Evolutionary conservation across 768 basidiomycete species (phyloP).

Genomic region (Clitopilus passeckerianus): DNA sequence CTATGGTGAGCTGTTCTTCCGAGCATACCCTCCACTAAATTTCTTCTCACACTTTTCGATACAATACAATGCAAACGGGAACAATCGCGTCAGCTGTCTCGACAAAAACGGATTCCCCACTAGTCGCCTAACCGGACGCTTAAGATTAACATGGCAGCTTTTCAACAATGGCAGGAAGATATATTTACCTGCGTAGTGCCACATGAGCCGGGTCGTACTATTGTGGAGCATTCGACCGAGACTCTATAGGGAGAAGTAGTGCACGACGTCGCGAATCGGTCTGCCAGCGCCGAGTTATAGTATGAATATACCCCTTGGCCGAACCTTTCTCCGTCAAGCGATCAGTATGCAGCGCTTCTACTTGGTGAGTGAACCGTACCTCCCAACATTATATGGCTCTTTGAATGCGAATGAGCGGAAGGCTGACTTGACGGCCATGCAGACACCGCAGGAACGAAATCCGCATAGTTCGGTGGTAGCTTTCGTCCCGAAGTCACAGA

Average conservation of each 20-base stretch:
- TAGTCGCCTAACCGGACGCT: neutral
- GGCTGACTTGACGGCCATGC: slow-evolving; percentile 49
- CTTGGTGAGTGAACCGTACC: slow-evolving; percentile 26
- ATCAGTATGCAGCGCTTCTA: neutral
- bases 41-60: slow-evolving; percentile 24
- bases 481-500: slow-evolving; percentile 62
- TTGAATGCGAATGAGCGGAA: slow-evolving; percentile 59
- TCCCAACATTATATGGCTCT: slow-evolving; percentile 42
- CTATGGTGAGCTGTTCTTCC: neutral
- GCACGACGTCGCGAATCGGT: slow-evolving; percentile 61
- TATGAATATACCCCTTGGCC: slow-evolving; percentile 64
- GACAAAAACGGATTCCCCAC: slow-evolving; percentile 46
- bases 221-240: slow-evolving; percentile 43
- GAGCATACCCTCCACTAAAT: neutral
- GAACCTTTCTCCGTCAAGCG: slow-evolving; percentile 29
- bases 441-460: slow-evolving; percentile 63
- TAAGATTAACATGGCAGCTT: neutral
- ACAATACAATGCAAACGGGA: slow-evolving; percentile 57
- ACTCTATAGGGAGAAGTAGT: slow-evolving; percentile 64
- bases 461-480: slow-evolving; percentile 41
- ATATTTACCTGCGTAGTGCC: neutral
- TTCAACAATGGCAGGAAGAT: neutral
- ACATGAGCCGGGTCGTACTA: neutral
- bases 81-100: slow-evolving; percentile 49
- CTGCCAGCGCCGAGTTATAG: slow-evolving; percentile 54